phyloP scores from a whole-genome alignment of 192 early-diverging fungal genomes.

The Lobosporangium transversale region DNA sequence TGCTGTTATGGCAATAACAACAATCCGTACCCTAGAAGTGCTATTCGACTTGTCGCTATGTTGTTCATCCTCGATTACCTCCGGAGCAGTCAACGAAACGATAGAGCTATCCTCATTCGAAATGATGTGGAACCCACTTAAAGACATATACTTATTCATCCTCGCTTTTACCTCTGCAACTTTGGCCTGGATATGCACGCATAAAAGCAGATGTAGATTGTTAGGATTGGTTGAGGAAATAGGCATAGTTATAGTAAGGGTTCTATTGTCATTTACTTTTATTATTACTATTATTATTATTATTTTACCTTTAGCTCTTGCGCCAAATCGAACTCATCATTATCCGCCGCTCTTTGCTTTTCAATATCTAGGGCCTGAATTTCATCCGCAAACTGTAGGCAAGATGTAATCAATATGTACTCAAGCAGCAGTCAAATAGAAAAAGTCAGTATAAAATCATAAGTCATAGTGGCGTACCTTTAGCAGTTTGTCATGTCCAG shows the following conservation, averaged over 20 bases:
- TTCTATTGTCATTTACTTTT: too few relatives aligned
- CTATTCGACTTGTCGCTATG: background rate
- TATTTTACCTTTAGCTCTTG: conserved; percentile 71
- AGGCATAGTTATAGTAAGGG: too few relatives aligned
- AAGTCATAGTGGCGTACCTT: too few relatives aligned
- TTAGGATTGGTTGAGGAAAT: too few relatives aligned
- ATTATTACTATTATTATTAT: background rate
- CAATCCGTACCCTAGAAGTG: conserved; percentile 19
- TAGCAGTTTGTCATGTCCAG: conserved; percentile 54
- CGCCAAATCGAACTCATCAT: conserved; percentile 82
- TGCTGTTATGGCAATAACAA: background rate
- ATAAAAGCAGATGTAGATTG: background rate
- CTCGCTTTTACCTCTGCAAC: conserved; percentile 21
- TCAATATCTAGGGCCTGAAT: conserved; percentile 61
- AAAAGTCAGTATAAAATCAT: too few relatives aligned
- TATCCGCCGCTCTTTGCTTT: conserved; percentile 68
- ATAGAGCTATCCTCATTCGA: background rate
- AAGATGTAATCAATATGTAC: background rate
- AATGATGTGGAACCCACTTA: conserved; percentile 12
- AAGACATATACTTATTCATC: conserved; percentile 15
- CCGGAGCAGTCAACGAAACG: conserved; percentile 7
- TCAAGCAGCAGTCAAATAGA: too few relatives aligned
- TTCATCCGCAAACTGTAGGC: conserved; percentile 46
- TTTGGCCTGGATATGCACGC: conserved; percentile 12
- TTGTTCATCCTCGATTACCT: background rate